Evolutionary conservation across 148 eudicot genomes (phyloP), one percentile per base, ranked within the genome.

Genomic region (Simmondsia chinensis): DNA sequence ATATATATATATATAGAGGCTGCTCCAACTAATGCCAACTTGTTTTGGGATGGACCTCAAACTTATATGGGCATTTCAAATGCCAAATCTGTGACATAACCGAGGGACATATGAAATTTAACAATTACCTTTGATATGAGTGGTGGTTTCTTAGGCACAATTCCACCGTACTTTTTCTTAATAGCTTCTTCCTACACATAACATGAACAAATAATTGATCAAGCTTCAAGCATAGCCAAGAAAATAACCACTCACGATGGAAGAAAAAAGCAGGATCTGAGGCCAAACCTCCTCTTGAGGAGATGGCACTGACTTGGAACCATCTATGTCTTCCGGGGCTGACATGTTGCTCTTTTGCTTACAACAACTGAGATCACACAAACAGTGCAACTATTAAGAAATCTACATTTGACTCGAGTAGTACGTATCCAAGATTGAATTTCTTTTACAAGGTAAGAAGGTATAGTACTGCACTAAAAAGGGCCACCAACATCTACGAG

Each of bases 121-220:
- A n/a, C n/a, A n/a, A n/a, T n/a, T 55, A 84, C 97, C 95, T 84
- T 89, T 24, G 95, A 84, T 57, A 89, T 84, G n/a, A 89, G 83
- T 45, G 97, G 97, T 46, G 81, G 82, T 67, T 81, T 89, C 70
- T 81, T 89, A 13, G 95, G 97, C 56, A 81, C 11, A 25, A 89
- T 72, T 43, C 97, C 97, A 22, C 97, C 97, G 50, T 89, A 89
- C 67, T 84, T 89, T 24, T 70, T 89, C 70, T 89, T 89, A 5
- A 81, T 37, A 43, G 54, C 74, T 66, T 52, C 84, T 72, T 89
- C 97, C 97, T 89, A 54, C 31, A 54, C 39, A 28, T 33, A 8
- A 33, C 32, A 36, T 15, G 39, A 54, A 68, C 27, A 38, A 30
- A 32, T 22, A 7, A 18, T 27, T 43, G 16, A 20, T 13, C 23